These are phyloP conservation scores for Ammopiptanthus mongolicus DNA, from an alignment of 306 rosid genomes.

Conservation along the genomic window DNA sequence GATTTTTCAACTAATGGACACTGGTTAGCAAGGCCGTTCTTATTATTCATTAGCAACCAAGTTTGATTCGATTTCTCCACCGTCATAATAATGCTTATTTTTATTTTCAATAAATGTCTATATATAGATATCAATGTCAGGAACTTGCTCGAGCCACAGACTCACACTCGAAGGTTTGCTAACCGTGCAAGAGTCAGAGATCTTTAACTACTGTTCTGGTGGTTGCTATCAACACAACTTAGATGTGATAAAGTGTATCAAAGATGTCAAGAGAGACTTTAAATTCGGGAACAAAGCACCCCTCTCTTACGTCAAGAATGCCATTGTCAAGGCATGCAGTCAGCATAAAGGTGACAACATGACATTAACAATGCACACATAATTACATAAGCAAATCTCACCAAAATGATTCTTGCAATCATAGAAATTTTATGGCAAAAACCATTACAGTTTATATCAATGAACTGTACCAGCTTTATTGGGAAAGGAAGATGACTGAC, in stretches of 20 bases:
- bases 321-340: slow-evolving; percentile 15
- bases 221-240: slow-evolving; percentile 30
- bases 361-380: neutral
- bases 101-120: neutral
- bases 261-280: slow-evolving; percentile 34
- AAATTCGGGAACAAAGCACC: slow-evolving; percentile 26
- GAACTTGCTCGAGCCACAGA: neutral
- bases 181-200: neutral
- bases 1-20: too few relatives aligned
- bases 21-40: too few relatives aligned
- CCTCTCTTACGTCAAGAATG: neutral
- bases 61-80: neutral
- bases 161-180: slow-evolving; percentile 21
- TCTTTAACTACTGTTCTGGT: slow-evolving; percentile 16
- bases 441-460: neutral
- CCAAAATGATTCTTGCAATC: neutral
- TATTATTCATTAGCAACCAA: neutral
- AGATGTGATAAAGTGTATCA: slow-evolving; percentile 28
- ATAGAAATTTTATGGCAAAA: neutral
- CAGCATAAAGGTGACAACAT: neutral
- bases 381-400: neutral
- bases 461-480: neutral
- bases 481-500: neutral
- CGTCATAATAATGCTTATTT: neutral
- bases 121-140: neutral